Evolutionary conservation across 2,329 filamentous ascomycete genomes (phyloP).

Genomic region (Fusarium sp.): DNA sequence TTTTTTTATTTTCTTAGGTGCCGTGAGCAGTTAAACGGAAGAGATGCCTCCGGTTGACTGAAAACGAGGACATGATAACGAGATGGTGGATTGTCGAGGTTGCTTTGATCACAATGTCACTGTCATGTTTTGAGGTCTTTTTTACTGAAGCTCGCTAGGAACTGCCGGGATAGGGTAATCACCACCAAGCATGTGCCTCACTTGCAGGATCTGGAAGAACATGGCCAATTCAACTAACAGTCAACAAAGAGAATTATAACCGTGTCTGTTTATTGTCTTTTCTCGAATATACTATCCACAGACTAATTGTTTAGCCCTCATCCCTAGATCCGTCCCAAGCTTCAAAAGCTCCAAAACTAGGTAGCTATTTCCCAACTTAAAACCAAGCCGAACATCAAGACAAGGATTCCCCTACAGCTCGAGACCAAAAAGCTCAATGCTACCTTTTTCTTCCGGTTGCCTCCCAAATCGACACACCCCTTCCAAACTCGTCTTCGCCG

Average conservation of each 20-base stretch:
- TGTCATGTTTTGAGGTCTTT: not conserved
- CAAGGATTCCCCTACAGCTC: constrained; percentile 1
- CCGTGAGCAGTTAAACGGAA: constrained; percentile 2
- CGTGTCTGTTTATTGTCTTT: not conserved
- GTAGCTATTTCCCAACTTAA: not conserved
- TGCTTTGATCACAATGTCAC: not conserved
- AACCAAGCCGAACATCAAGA: not conserved
- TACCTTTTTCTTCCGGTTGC: constrained; percentile 4
- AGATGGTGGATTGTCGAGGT: not conserved
- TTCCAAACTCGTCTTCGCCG: constrained; percentile 12
- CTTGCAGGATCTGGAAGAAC: not conserved
- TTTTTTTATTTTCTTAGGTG: not conserved
- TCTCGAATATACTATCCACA: not conserved
- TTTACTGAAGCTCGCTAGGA: not conserved
- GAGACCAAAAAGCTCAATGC: not conserved
- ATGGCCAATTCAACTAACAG: not conserved
- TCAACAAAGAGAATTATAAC: not conserved
- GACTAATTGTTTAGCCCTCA: not conserved
- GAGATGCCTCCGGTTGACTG: constrained; percentile 15
- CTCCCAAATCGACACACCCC: constrained; percentile 30
- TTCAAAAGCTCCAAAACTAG: not conserved
- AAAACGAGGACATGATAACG: not conserved
- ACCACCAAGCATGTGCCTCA: not conserved
- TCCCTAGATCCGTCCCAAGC: not conserved
- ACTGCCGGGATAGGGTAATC: not conserved